A percentile compares a stretch with the other conserved stretches of the same genome.
Conservation (phyloP, 306 rosid genomes). For the Prinsepia uniflora region DNA sequence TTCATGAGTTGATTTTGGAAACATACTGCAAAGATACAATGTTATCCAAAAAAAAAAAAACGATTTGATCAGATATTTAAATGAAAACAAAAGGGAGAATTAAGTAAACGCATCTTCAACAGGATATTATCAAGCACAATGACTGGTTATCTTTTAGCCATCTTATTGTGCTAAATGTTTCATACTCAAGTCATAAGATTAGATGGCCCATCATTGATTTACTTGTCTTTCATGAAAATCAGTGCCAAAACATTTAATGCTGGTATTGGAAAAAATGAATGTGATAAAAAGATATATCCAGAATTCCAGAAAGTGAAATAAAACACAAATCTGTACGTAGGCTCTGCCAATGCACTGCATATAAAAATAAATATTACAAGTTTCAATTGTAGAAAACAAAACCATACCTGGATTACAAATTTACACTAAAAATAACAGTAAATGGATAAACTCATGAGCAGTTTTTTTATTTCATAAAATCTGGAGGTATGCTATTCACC, state of each 20-base stretch:
- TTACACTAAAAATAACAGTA: background rate
- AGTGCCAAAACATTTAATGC: background rate
- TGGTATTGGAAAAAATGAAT: background rate
- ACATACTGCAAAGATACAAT: constrained; percentile 57
- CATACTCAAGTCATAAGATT: background rate
- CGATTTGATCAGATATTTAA: constrained; percentile 1
- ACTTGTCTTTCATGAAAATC: background rate
- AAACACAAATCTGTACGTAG: background rate
- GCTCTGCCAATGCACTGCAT: background rate
- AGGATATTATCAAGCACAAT: too few species aligned
- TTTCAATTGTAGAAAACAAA: background rate
- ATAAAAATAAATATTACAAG: background rate
- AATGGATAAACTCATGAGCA: background rate
- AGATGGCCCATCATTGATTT: background rate
- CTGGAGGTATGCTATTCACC: background rate
- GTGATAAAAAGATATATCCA: background rate
- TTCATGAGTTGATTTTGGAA: constrained; percentile 91
- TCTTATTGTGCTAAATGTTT: background rate
- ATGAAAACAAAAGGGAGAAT: background rate
- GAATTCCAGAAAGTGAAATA: too few species aligned
- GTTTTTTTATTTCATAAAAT: background rate
- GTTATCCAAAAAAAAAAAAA: constrained; percentile 8
- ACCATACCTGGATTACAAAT: background rate
- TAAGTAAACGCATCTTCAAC: too few species aligned
- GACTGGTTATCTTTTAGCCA: background rate